These are phyloP conservation scores for Zostera marina DNA, from an alignment of 116 monocot species.

Conservation along the genomic window DNA sequence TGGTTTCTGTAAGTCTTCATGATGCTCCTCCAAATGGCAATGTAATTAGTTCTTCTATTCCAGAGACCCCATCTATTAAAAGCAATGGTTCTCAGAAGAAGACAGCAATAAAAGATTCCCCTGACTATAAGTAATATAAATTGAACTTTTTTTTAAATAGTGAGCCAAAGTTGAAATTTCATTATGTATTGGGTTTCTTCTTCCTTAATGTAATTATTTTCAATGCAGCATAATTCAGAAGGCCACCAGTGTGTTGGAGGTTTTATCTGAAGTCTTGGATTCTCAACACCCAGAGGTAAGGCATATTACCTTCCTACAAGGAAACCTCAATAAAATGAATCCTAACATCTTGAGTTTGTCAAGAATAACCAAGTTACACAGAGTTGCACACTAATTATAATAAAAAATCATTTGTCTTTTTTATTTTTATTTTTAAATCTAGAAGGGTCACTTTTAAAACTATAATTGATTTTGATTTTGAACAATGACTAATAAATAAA, in stretches of 20 bases:
- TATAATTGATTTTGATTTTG: too few species aligned
- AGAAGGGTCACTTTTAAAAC: neutral
- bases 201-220: neutral
- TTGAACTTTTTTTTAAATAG: neutral
- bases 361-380: too few species aligned
- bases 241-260: conserved; percentile 68
- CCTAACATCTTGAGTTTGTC: too few species aligned
- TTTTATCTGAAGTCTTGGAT: conserved; percentile 61
- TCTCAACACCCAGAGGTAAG: conserved; percentile 63
- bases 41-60: conserved; percentile 17
- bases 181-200: neutral
- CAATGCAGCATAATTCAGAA: conserved; percentile 70
- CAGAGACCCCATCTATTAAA: conserved; percentile 16
- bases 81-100: conserved; percentile 17
- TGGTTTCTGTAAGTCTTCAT: conserved; percentile 17
- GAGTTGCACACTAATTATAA: too few species aligned
- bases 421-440: neutral
- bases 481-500: neutral
- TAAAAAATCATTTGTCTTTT: too few species aligned
- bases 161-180: too few species aligned
- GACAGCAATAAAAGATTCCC: conserved; percentile 15
- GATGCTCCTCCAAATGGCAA: conserved; percentile 11
- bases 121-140: conserved; percentile 43
- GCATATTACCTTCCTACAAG: too few species aligned
- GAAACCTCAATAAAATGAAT: too few species aligned